A percentile compares a stretch with the other conserved stretches of the same genome.
These are phyloP conservation scores for Ophiostoma angusticollis DNA, from an alignment of 2,329 filamentous ascomycete species.

Conservation along the genomic window DNA sequence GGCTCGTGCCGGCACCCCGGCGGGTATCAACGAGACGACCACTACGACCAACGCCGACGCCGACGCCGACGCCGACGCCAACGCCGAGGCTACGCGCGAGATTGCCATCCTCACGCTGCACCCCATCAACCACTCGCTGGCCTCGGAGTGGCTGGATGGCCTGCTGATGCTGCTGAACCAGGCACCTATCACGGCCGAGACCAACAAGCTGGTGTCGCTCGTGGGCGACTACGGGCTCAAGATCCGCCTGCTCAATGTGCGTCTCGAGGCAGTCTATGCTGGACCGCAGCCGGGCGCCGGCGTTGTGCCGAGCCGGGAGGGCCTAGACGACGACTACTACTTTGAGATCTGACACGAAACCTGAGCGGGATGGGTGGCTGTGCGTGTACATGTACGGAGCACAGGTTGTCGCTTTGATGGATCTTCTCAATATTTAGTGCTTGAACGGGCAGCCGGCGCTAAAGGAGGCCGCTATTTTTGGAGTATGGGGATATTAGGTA, in stretches of 20 bases:
- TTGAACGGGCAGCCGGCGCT: too few relatives aligned
- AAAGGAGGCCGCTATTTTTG: too few relatives aligned
- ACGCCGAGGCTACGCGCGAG: constrained; percentile 32
- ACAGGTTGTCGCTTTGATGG: too few relatives aligned
- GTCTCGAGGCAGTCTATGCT: constrained; percentile 65
- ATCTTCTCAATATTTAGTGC: too few relatives aligned
- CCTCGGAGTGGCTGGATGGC: constrained; percentile 94
- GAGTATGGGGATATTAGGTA: too few relatives aligned
- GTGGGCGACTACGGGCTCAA: constrained; percentile 86
- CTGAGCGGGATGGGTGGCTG: neutral
- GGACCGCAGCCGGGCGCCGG: constrained; percentile 57
- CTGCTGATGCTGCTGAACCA: constrained; percentile 91
- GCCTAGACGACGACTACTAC: constrained; percentile 84
- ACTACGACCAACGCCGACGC: constrained; percentile 21
- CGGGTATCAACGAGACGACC: too few relatives aligned
- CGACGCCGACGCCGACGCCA: constrained; percentile 4
- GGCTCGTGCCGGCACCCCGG: constrained; percentile 16
- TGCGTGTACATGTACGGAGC: too few relatives aligned
- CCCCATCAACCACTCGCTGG: constrained; percentile 66
- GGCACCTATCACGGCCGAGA: constrained; percentile 92
- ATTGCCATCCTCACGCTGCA: constrained; percentile 68
- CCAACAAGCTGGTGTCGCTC: constrained; percentile 74
- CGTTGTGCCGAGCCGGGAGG: constrained; percentile 67
- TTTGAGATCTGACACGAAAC: constrained; percentile 72
- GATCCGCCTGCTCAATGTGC: constrained; percentile 81